A percentile compares a stretch with the other conserved stretches of the same genome.
Conservation (phyloP, 805 yeast genomes). For the Ascoidea asiatica region DNA sequence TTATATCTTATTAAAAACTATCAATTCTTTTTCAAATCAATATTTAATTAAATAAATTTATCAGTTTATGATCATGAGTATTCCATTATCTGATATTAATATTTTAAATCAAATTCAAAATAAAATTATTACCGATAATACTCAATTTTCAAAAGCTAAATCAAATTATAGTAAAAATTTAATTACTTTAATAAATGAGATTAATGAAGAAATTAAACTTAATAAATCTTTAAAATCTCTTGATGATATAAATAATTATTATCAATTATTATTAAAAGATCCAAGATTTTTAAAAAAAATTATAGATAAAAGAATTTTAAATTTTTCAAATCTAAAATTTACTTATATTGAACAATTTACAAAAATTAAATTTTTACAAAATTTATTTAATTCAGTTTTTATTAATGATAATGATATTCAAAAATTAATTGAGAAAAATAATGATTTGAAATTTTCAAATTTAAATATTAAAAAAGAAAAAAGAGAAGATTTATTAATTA, state of each 20-base stretch:
- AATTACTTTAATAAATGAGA: neutral
- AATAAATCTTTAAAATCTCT: neutral
- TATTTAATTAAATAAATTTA: too few species aligned
- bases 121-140: too few species aligned
- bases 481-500: slow-evolving; percentile 5
- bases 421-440: neutral
- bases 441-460: slow-evolving; percentile 1
- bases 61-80: too few species aligned
- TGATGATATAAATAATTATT: neutral
- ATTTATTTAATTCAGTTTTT: slow-evolving; percentile 6
- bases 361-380: slow-evolving; percentile 9
- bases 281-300: slow-evolving; percentile 5
- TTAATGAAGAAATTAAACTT: neutral
- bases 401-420: slow-evolving; percentile 5
- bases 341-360: slow-evolving; percentile 10
- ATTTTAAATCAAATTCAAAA: too few species aligned
- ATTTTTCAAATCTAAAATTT: slow-evolving; percentile 9
- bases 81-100: too few species aligned
- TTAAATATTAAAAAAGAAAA: slow-evolving; percentile 4
- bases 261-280: slow-evolving; percentile 3
- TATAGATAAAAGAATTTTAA: slow-evolving; percentile 6
- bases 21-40: too few species aligned
- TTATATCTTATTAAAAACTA: too few species aligned
- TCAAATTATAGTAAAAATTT: too few species aligned
- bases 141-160: neutral